Base-by-base conservation (phyloP, 169 alveolate species). In the Plasmodium falciparum region DNA sequence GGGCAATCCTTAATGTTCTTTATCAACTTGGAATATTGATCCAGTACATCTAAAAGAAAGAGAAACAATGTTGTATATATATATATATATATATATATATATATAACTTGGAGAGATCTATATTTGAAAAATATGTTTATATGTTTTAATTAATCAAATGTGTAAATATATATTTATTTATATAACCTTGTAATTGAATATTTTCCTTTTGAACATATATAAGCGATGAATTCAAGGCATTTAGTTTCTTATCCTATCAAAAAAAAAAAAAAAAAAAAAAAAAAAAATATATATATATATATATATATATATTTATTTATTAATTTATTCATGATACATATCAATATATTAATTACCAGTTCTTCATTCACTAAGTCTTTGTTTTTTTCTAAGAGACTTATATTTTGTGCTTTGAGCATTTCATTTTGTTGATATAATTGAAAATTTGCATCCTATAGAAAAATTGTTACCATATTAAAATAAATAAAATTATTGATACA, bases 391-490 rank as follows among this genome's bases (percentile, higher is more conserved):
- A 78, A n/a, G 47, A 78, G 69, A 59, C 49, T 78, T 49, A 78
- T 24, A 45, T 78, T 78, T 66, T 78, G 89, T 22, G 72, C 89
- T 29, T 78, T 78, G 70, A 78, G 89, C 89, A 78, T 78, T 67
- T 78, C 89, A 58, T 78, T 78, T 43, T 78, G 89, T 66, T 78
- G 89, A 33, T 78, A 78, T 26, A 78, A 47, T 52, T 78, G 89
- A 58, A 78, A 78, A 45, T 78, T 78, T 22, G 89, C 89, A 59
- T 78, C 76, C 89, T 78, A 43, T 13, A 76, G 20, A 24, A 22
- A 26, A 39, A 69, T 33, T 1, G n/a, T 39, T 43, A 17, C 47
- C 3, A 12, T 17, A 58, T 24, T 13, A 24, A 59, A 66, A 20
- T 56, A 17, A 61, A 26, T 24, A 33, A 58, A 62, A 17, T 9